Evolutionary conservation across 306 rosid genomes (phyloP).

Genomic region (Cajanus cajan): DNA sequence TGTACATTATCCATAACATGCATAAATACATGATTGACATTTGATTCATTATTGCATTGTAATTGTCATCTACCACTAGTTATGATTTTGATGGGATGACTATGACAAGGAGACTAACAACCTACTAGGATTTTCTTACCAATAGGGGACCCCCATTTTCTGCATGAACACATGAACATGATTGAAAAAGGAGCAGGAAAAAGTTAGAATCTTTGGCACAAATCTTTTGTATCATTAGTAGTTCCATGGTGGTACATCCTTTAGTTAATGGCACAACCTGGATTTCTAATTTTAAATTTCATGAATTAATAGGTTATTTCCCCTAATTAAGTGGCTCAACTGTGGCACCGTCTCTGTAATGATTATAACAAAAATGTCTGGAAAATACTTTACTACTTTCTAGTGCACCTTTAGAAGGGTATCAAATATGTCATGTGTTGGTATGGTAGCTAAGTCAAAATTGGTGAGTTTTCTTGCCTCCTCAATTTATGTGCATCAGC

Average conservation of each 20-base stretch:
- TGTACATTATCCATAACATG: neutral
- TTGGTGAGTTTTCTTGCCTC: constrained; percentile 3
- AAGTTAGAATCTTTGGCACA: constrained; percentile 14
- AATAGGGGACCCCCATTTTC: constrained; percentile 17
- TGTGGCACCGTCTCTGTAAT: constrained; percentile 19
- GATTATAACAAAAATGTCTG: neutral
- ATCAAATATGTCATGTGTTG: neutral
- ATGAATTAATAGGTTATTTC: constrained; percentile 1
- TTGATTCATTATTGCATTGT: neutral
- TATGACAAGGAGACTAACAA: constrained; percentile 19
- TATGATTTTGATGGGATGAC: constrained; percentile 28
- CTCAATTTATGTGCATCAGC: neutral
- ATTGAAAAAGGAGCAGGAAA: neutral
- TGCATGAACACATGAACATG: constrained; percentile 17
- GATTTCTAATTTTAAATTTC: constrained; percentile 18
- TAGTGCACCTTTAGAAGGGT: neutral
- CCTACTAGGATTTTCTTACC: constrained; percentile 27
- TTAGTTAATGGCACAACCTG: constrained; percentile 32
- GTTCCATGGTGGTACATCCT: neutral
- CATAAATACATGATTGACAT: neutral
- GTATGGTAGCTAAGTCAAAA: constrained; percentile 25
- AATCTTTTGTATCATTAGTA: constrained; percentile 28
- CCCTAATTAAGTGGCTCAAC: neutral
- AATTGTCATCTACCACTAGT: constrained; percentile 1
- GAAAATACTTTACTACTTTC: neutral